Base-by-base conservation (phyloP, 2,329 filamentous ascomycete species). In the Penicillium sp. region DNA sequence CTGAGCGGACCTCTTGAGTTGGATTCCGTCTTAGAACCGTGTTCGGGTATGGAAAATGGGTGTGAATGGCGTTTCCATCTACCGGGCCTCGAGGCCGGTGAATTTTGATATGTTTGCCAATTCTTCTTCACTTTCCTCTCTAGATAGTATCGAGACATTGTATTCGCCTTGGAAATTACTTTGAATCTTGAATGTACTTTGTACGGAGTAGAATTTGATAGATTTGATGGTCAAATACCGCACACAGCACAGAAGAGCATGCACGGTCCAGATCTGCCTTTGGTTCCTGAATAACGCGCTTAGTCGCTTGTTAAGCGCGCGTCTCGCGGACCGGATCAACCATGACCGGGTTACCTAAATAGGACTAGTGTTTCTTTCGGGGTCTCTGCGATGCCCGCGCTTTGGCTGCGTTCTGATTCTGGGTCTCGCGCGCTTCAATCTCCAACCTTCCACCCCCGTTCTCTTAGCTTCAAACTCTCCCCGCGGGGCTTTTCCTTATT, bases 21-120 rank as follows among this genome's bases (percentile, higher is more conserved):
- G 58, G 55, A 60, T 51, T 37, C 35, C 44, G 49, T 60, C 57
- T 59, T 64, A 66, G 62, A 66, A 63, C 54, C 60, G 54, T 62
- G 60, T 62, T 64, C 56, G 61, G 63, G 59, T 61, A 56, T 60
- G 61, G 61, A 63, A 65, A 67, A 65, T 53, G 52, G 61, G 59
- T 63, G 61, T 51, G 58, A 60, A 61, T 58, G 63, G 63, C 63
- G 62, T 66, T 66, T 59, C 48, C 50, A 53, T 61, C 44, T 44
- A 45, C 56, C 52, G 55, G 51, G 47, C 39, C 45, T 50, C 30
- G 40, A 51, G 53, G 51, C 60, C 48, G 57, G 55, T 54, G 52
- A 45, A 45, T 41, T 47, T 45, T 51, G 42, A 52, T 51, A 48
- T 54, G 45, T 56, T n/a, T 57, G 54, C 53, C 48, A 53, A 34